A percentile compares a stretch with the other conserved stretches of the same genome.
phyloP scores from a whole-genome alignment of 2,329 filamentous ascomycete species.

The Ophiostoma pallidulum region DNA sequence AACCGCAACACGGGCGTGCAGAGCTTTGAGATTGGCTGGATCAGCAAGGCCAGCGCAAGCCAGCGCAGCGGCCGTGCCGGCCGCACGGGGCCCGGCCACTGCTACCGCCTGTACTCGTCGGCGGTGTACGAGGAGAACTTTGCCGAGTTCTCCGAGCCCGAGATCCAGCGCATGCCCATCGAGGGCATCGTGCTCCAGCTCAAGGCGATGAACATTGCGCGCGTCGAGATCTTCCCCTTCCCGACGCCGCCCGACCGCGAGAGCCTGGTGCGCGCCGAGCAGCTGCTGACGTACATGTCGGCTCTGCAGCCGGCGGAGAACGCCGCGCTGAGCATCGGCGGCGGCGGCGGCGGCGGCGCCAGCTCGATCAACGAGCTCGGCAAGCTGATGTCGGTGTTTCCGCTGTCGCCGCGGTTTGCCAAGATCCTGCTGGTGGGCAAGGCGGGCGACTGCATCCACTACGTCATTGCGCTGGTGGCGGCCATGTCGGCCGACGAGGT shows the following conservation, averaged over 20 bases:
- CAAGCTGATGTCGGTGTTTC: constrained; percentile 76
- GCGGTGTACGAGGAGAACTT: constrained; percentile 91
- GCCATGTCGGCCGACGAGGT: constrained; percentile 81
- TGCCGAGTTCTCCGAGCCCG: constrained; percentile 73
- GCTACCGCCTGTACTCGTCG: constrained; percentile 88
- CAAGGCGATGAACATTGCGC: constrained; percentile 86
- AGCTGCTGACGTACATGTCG: constrained; percentile 73
- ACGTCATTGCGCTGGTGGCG: constrained; percentile 81
- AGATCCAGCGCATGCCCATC: constrained; percentile 83
- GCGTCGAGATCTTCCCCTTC: constrained; percentile 91
- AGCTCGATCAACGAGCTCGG: constrained; percentile 74
- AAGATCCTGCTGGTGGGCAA: constrained; percentile 87
- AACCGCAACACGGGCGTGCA: constrained; percentile 85
- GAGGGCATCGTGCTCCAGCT: constrained; percentile 89
- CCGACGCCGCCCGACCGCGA: constrained; percentile 76
- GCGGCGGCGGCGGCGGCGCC: constrained; percentile 22
- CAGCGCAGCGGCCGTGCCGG: constrained; percentile 91
- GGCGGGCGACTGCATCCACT: constrained; percentile 69
- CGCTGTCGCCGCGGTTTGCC: constrained; percentile 80
- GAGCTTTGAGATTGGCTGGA: constrained; percentile 91
- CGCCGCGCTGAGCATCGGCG: neutral
- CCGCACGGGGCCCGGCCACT: constrained; percentile 90
- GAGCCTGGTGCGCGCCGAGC: constrained; percentile 74
- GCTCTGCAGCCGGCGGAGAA: constrained; percentile 49
- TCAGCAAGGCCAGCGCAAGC: constrained; percentile 91